Evolutionary conservation across 2,329 filamentous ascomycete species (phyloP), one percentile per base, ranked within the genome.

Genomic region (Aschersonia sp.): DNA sequence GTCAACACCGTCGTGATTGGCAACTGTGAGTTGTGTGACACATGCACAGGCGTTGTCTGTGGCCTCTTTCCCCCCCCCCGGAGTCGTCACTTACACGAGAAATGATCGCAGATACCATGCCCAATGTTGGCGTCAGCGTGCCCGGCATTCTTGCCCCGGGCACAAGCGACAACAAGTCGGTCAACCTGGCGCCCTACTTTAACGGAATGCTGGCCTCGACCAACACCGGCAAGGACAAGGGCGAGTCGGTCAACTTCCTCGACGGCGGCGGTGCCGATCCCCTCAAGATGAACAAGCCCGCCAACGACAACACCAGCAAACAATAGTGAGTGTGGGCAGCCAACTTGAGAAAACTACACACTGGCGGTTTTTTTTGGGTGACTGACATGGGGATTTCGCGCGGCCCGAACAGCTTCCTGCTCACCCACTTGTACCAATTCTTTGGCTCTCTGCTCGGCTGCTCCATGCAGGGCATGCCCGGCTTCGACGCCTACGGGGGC

Each of bases 1-100:
- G 76, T 81, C 55, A 81, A 81, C 61, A 80, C 76, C 6, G 78
- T 72, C 22, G 75, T 81, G 51, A 77, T 79, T 53, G 78, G 78
- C n/a, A 79, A 78, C 60, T 78, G 70, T 72, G 57, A 53, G 66
- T 51, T 6, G 4, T 32, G 11, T 14, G 14, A 14, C 14, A 11
- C 5, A 3, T 37, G 8, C 12, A 8, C 35, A 12, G 8, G 8
- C 5, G 35, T 9, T 8, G 33, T 37, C 35, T 22, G 22, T 22
- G 22, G 22, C 22, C 22, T 22, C 22, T 22, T 4, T 22, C 22
- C 22, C 22, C 22, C 2, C 22, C 22, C 22, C 22, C 14, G 14
- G 22, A 22, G 22, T 22, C 22, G 22, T 22, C 22, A 22, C 22
- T 37, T 37, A 37, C 4, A 37, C 8, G 2, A 37, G 33, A 37